Base-by-base conservation (phyloP, 2,329 filamentous ascomycete genomes). In the Fonsecaea monophora region DNA sequence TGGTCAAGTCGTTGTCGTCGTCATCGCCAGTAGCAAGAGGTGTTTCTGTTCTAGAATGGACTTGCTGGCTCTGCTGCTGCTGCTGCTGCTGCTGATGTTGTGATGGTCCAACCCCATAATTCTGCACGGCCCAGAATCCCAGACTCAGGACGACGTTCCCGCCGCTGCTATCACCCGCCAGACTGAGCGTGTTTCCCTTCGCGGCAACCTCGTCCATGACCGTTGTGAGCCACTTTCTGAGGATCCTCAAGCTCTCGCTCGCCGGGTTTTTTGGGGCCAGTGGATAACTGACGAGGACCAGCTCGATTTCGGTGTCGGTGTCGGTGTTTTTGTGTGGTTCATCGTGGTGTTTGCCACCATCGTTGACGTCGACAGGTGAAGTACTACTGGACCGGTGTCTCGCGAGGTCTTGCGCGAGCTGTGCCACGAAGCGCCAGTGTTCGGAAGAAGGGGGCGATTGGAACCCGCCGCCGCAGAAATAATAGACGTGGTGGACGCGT, bases 401-500 rank as follows among this genome's bases (percentile, higher is more conserved):
- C n/a, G 57, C 55, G 9, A 86, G 67, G 0, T 79, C 73, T 2
- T 75, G 73, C 0, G 80, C 80, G 4, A 87, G 74, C 61, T 84
- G 80, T 0, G 81, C 77, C 59, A 80, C 78, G 6, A 87, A 74
- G 5, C 78, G 78, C 85, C 85, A 88, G 68, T 88, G 86, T 56
- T 85, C 78, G 0, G 75, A 70, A 2, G 78, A 80, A 0, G 86
- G 82, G 0, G 83, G 83, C 69, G 77, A 78, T 66, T 84, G 83
- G 82, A 86, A 88, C 3, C 83, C 84, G 6, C 86, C 86, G 1
- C 86, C 86, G 0, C 80, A 79, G 68, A 86, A 86, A 66, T 87
- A 88, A 67, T 85, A 82, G 30, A 88, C 75, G 4, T 78, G 74
- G 70, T 74, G 65, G 63, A 12, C 64, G 58, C 18, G 32, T 67